Percentiles rank a stretch among this genome's conserved stretches.
phyloP scores from a whole-genome alignment of 2,329 filamentous ascomycete genomes.

The Aspergillus proliferans region DNA sequence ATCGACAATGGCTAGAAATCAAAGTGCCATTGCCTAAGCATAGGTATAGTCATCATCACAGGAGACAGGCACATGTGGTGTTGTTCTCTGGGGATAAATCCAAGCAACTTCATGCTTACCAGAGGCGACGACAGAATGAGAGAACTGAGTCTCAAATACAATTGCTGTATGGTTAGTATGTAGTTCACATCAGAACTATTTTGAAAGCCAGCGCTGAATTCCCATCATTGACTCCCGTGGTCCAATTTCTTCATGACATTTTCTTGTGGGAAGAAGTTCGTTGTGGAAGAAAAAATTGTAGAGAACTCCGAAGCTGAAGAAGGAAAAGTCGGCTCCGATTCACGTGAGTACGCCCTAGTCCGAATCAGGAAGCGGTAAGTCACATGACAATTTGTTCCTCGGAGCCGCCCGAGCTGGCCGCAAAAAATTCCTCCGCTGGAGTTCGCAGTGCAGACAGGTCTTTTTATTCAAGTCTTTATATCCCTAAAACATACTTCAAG shows the following conservation, averaged over 20 bases:
- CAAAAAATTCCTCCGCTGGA: conserved; percentile 19
- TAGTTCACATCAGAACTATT: conserved; percentile 10
- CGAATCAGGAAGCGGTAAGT: not conserved
- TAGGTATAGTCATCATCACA: conserved; percentile 41
- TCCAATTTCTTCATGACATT: not conserved
- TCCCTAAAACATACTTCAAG: conserved; percentile 13
- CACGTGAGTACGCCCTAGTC: too few relatives aligned
- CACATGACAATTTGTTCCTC: not conserved
- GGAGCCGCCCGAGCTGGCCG: conserved; percentile 12
- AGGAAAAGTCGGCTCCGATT: too few relatives aligned
- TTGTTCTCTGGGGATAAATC: not conserved
- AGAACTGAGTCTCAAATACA: conserved; percentile 6
- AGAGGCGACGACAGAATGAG: not conserved
- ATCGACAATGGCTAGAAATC: conserved; percentile 48
- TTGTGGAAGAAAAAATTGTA: not conserved
- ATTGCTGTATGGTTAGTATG: conserved; percentile 5
- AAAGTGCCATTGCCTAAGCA: conserved; percentile 45
- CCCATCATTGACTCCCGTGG: conserved; percentile 1
- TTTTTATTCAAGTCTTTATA: not conserved
- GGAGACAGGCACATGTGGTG: conserved; percentile 19
- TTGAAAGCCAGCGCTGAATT: conserved; percentile 9
- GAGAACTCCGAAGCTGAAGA: not conserved
- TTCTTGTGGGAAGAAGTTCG: not conserved
- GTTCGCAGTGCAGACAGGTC: not conserved
- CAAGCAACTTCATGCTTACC: not conserved